A percentile compares a stretch with the other conserved stretches of the same genome.
These are phyloP conservation scores for Coemansia sp. DNA, from an alignment of 192 early-diverging fungal species.

Conservation along the genomic window DNA sequence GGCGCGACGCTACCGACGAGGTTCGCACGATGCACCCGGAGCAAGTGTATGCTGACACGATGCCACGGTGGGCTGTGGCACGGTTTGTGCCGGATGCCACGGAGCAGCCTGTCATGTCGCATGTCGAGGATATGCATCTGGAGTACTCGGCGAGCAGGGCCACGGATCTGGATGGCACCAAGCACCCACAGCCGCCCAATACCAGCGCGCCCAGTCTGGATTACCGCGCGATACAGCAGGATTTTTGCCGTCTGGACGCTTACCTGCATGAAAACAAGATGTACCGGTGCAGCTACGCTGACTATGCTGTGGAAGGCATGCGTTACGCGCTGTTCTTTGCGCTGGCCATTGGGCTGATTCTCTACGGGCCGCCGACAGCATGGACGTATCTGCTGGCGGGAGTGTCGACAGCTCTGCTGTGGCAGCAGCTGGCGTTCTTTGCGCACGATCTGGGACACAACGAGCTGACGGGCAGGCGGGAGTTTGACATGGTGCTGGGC, in stretches of 20 bases:
- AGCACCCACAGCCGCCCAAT: constrained; percentile 15
- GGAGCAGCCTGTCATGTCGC: constrained; percentile 14
- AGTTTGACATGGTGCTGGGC: constrained; percentile 77
- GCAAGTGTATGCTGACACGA: constrained; percentile 66
- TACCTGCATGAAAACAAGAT: constrained; percentile 61
- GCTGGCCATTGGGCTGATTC: constrained; percentile 23
- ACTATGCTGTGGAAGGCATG: constrained; percentile 51
- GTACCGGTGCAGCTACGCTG: constrained; percentile 59
- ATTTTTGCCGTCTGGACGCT: constrained; percentile 66
- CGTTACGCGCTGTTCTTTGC: constrained; percentile 41
- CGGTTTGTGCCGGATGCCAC: constrained; percentile 25
- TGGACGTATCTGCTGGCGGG: constrained; percentile 51
- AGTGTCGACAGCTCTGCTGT: constrained; percentile 64
- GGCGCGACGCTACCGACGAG: constrained; percentile 90
- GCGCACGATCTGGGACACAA: constrained; percentile 99
- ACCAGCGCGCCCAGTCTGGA: constrained; percentile 17
- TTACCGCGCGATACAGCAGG: constrained; percentile 49
- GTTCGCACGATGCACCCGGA: constrained; percentile 81
- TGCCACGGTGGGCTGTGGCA: constrained; percentile 75
- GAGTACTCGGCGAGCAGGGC: constrained; percentile 32
- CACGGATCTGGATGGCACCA: constrained; percentile 6
- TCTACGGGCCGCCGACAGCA: constrained; percentile 18
- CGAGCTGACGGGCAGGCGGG: constrained; percentile 71
- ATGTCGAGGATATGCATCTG: constrained; percentile 45
- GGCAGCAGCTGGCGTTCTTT: constrained; percentile 91